Percentiles rank a stretch among this genome's conserved stretches.
These are phyloP conservation scores for Oryza meyeriana DNA, from an alignment of 176 grass and related monocot species.

Conservation along the genomic window DNA sequence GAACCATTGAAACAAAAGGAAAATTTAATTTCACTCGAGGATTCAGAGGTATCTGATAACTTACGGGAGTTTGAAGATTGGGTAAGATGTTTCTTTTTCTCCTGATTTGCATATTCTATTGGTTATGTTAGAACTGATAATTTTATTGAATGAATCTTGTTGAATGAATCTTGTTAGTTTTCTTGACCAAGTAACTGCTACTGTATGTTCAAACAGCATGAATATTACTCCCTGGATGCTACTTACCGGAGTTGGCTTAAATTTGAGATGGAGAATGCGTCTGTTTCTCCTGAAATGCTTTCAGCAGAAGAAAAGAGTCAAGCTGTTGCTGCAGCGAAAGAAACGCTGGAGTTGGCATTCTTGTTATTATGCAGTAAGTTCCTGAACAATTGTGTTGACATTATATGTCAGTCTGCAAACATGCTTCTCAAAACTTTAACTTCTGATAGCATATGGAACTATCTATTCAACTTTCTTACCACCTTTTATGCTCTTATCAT, in stretches of 20 bases:
- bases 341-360: conserved; percentile 79
- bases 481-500: conserved; percentile 9
- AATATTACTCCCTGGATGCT: conserved; percentile 96
- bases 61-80: conserved; percentile 92
- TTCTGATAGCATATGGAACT: background rate
- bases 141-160: conserved; percentile 12
- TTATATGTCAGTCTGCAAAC: conserved; percentile 9
- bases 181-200: conserved; percentile 14
- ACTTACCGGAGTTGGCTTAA: conserved; percentile 96
- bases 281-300: conserved; percentile 73
- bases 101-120: conserved; percentile 17
- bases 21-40: conserved; percentile 56
- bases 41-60: conserved; percentile 74
- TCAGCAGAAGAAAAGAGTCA: conserved; percentile 84
- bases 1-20: conserved; percentile 94
- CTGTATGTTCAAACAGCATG: conserved; percentile 58
- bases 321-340: conserved; percentile 63
- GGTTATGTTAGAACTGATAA: conserved; percentile 5
- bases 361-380: conserved; percentile 73
- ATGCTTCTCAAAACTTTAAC: background rate
- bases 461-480: background rate
- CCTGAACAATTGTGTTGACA: background rate
- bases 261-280: conserved; percentile 69
- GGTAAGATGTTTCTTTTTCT: conserved; percentile 53
- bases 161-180: conserved; percentile 9